phyloP scores from a whole-genome alignment of 306 rosid species.

The Phaseolus lunatus region DNA sequence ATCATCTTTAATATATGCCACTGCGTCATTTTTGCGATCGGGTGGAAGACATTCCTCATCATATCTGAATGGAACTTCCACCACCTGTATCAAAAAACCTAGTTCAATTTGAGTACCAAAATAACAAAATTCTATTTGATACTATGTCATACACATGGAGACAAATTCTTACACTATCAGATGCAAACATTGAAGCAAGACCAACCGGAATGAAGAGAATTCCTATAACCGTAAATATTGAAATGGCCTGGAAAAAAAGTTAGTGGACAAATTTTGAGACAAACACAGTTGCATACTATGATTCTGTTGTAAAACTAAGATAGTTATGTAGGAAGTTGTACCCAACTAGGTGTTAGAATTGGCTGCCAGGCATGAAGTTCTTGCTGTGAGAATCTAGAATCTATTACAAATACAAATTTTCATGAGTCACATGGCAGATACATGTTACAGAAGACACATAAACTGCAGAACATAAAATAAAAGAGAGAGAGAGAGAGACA shows the following conservation, averaged over 20 bases:
- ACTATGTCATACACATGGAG: conserved; percentile 7
- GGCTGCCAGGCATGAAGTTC: conserved; percentile 97
- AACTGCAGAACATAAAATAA: neutral
- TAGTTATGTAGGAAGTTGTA: conserved; percentile 40
- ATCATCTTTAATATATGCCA: conserved; percentile 59
- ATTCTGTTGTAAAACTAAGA: conserved; percentile 3
- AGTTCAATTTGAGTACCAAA: conserved; percentile 20
- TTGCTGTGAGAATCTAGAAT: conserved; percentile 87
- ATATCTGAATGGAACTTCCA: conserved; percentile 65
- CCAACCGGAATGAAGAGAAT: conserved; percentile 77
- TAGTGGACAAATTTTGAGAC: neutral
- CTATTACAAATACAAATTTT: conserved; percentile 51
- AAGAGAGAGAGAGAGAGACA: too few species aligned
- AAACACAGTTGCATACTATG: neutral
- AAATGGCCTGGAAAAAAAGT: conserved; percentile 64
- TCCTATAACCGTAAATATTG: conserved; percentile 64
- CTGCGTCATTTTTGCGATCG: conserved; percentile 32
- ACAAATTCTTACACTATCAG: conserved; percentile 60
- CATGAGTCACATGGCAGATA: conserved; percentile 29
- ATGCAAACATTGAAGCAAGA: conserved; percentile 73
- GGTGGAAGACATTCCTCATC: conserved; percentile 73
- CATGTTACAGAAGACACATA: conserved; percentile 20
- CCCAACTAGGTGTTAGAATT: conserved; percentile 90
- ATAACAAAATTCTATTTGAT: neutral
- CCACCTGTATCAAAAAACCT: conserved; percentile 64